phyloP scores from a whole-genome alignment of 1,284 basidiomycete species.

The Microstroma glucosiphilum region DNA sequence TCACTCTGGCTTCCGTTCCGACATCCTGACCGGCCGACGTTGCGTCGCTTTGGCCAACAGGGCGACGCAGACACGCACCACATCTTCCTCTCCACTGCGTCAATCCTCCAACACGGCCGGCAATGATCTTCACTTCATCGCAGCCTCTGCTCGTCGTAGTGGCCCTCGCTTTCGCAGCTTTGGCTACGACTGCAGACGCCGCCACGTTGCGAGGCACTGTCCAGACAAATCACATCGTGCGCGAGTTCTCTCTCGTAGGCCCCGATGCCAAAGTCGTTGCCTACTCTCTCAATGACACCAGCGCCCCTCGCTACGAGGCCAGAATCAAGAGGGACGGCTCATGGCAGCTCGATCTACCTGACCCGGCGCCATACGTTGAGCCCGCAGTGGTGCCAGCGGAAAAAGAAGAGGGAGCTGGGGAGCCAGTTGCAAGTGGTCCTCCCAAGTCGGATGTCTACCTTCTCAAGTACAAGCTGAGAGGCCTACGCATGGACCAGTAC shows the following conservation, averaged over 20 bases:
- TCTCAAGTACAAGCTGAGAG: background rate
- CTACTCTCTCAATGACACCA: background rate
- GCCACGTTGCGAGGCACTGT: background rate
- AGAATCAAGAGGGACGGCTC: background rate
- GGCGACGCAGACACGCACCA: too few relatives aligned
- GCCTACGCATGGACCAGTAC: background rate
- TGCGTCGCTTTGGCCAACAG: too few relatives aligned
- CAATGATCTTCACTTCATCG: too few relatives aligned
- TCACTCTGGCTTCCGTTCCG: too few relatives aligned
- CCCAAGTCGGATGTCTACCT: background rate
- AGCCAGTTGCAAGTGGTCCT: background rate
- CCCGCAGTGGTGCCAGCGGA: background rate
- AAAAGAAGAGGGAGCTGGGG: background rate
- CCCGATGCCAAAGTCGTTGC: background rate
- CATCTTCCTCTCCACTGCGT: too few relatives aligned
- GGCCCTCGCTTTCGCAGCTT: too few relatives aligned
- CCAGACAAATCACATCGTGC: background rate
- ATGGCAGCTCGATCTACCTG: background rate
- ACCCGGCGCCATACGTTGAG: background rate
- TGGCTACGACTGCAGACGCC: background rate
- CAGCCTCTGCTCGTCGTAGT: too few relatives aligned
- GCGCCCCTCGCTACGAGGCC: background rate
- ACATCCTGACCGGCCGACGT: too few relatives aligned
- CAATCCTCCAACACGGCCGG: too few relatives aligned
- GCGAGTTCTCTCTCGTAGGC: slow-evolving; percentile 2